phyloP scores from a whole-genome alignment of 192 early-diverging fungal genomes.

The Backusella tarrabulga region DNA sequence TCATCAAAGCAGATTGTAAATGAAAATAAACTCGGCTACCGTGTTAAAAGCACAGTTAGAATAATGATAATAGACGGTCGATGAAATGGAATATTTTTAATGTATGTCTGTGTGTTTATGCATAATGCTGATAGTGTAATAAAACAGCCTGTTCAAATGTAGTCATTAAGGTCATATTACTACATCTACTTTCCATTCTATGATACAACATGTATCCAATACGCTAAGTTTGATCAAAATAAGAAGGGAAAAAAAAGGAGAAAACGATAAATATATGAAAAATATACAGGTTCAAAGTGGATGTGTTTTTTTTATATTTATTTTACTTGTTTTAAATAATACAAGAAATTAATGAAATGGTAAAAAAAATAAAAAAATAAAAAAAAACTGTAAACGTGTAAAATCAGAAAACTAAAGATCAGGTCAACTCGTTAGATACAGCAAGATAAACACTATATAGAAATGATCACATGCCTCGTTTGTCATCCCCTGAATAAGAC shows the following conservation, averaged over 20 bases:
- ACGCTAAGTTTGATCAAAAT: neutral
- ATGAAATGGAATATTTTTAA: neutral
- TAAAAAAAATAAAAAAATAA: too few species aligned
- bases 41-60: neutral
- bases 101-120: neutral
- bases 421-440: too few species aligned
- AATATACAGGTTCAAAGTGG: neutral
- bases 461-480: too few species aligned
- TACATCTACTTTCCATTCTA: neutral
- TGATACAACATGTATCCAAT: neutral
- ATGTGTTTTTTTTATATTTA: neutral
- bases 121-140: neutral
- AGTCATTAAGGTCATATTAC: neutral
- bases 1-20: neutral
- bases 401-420: too few species aligned
- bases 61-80: neutral
- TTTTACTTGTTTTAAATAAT: neutral
- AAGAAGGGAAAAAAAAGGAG: neutral
- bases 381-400: too few species aligned
- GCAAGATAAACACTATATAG: too few species aligned
- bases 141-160: neutral
- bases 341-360: too few species aligned
- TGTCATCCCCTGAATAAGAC: too few species aligned
- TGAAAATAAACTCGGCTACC: neutral
- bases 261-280: neutral